phyloP scores from a whole-genome alignment of 2,329 filamentous ascomycete genomes.

The Cladorrhinum sp. region DNA sequence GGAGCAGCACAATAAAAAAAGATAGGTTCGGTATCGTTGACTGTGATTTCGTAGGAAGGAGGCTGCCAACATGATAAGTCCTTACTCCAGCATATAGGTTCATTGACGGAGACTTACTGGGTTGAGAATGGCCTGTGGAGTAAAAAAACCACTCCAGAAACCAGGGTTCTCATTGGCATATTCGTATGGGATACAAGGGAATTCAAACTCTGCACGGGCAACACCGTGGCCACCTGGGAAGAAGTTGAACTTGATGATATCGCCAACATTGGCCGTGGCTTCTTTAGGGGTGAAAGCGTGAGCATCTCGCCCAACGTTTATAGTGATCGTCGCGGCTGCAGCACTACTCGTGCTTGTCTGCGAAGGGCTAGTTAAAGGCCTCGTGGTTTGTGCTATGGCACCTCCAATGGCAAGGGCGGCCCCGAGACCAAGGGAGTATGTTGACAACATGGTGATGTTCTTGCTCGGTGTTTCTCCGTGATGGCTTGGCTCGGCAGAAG shows the following conservation, averaged over 20 bases:
- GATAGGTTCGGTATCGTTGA: slow-evolving; percentile 62
- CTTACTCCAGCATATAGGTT: background rate
- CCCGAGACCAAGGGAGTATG: slow-evolving; percentile 9
- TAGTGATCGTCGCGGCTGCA: slow-evolving; percentile 13
- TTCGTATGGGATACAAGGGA: slow-evolving; percentile 64
- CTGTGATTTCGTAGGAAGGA: slow-evolving; percentile 40
- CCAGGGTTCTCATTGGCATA: slow-evolving; percentile 47
- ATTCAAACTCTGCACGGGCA: slow-evolving; percentile 55
- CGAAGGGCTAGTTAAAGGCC: background rate
- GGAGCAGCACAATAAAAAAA: slow-evolving; percentile 70
- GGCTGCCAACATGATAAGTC: slow-evolving; percentile 32
- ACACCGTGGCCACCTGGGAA: slow-evolving; percentile 63
- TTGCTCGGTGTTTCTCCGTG: background rate
- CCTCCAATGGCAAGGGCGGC: slow-evolving; percentile 8
- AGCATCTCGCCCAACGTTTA: slow-evolving; percentile 28
- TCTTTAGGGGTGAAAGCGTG: slow-evolving; percentile 37
- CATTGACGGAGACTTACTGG: slow-evolving; percentile 38
- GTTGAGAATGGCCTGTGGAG: slow-evolving; percentile 44
- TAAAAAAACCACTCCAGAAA: slow-evolving; percentile 53
- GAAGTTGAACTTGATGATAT: slow-evolving; percentile 56
- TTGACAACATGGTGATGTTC: slow-evolving; percentile 15
- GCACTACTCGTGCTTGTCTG: background rate
- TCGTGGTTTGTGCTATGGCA: slow-evolving; percentile 2
- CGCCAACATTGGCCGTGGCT: slow-evolving; percentile 42
- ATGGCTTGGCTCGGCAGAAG: background rate